These are phyloP conservation scores for Cenococcum geophilum DNA, from an alignment of 495 filamentous ascomycete species.

Conservation along the genomic window DNA sequence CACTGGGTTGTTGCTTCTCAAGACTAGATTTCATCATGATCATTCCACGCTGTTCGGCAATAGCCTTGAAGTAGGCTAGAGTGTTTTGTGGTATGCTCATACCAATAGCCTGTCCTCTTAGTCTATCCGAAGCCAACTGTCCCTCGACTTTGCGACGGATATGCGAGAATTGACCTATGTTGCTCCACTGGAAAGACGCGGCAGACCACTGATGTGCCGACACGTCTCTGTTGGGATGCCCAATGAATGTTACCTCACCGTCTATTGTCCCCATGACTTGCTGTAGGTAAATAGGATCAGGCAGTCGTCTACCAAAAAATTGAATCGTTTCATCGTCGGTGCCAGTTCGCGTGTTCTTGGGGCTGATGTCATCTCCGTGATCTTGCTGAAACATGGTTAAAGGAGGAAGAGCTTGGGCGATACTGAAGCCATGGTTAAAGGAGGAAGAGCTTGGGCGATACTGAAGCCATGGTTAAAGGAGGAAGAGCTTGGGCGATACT, in stretches of 20 bases:
- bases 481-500: background rate
- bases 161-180: conserved; percentile 37
- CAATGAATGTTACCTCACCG: conserved; percentile 36
- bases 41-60: conserved; percentile 34
- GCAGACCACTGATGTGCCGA: conserved; percentile 40
- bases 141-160: conserved; percentile 37
- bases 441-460: background rate
- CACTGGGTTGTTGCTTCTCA: background rate
- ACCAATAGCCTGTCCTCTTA: conserved; percentile 31
- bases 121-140: conserved; percentile 32
- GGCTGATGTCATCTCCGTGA: conserved; percentile 24
- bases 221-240: conserved; percentile 39
- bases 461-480: background rate
- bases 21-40: background rate
- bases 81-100: conserved; percentile 31
- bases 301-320: conserved; percentile 34
- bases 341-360: conserved; percentile 14
- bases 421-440: background rate
- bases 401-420: background rate
- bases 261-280: conserved; percentile 27
- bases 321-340: conserved; percentile 26
- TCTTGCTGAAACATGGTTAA: conserved; percentile 9
- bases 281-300: conserved; percentile 33
- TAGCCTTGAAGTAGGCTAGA: conserved; percentile 35
- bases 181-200: conserved; percentile 32